A percentile compares a stretch with the other conserved stretches of the same genome.
Conservation (phyloP, 192 early-diverging fungal species). For the Podila clonocystis region DNA sequence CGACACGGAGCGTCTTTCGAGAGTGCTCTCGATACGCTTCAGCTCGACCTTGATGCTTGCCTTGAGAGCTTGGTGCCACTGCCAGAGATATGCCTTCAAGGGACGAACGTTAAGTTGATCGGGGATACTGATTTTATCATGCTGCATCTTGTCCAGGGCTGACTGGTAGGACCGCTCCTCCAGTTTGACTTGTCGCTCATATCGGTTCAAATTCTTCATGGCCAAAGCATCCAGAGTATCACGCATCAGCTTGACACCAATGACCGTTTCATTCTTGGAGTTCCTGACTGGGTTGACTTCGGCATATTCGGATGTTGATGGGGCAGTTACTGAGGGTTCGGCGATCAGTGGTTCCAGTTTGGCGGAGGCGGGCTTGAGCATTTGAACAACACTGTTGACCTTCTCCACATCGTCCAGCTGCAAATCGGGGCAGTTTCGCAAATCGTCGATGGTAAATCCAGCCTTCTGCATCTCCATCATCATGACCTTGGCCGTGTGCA, state of each 20-base stretch:
- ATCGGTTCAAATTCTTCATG: constrained; percentile 64
- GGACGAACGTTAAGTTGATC: constrained; percentile 64
- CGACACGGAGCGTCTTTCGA: constrained; percentile 12
- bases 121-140: constrained; percentile 61
- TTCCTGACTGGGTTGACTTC: constrained; percentile 19
- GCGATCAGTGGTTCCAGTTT: constrained; percentile 19
- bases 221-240: constrained; percentile 70
- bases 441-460: constrained; percentile 30
- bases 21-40: constrained; percentile 56
- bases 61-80: constrained; percentile 80
- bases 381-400: constrained; percentile 13
- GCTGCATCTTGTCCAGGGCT: constrained; percentile 72
- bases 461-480: constrained; percentile 58
- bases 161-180: constrained; percentile 85
- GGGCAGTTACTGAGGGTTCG: background rate
- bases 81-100: constrained; percentile 70
- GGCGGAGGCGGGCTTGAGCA: constrained; percentile 30
- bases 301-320: constrained; percentile 7
- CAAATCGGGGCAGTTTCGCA: constrained; percentile 27
- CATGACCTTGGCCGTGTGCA: constrained; percentile 55
- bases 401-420: constrained; percentile 41
- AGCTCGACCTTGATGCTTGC: constrained; percentile 78
- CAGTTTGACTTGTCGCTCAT: constrained; percentile 80
- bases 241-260: constrained; percentile 82
- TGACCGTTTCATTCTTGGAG: constrained; percentile 55